Percentiles rank a stretch among this genome's conserved stretches.
Evolutionary conservation across 164 flowering plant species (phyloP).

Genomic region (Saururus chinensis): DNA sequence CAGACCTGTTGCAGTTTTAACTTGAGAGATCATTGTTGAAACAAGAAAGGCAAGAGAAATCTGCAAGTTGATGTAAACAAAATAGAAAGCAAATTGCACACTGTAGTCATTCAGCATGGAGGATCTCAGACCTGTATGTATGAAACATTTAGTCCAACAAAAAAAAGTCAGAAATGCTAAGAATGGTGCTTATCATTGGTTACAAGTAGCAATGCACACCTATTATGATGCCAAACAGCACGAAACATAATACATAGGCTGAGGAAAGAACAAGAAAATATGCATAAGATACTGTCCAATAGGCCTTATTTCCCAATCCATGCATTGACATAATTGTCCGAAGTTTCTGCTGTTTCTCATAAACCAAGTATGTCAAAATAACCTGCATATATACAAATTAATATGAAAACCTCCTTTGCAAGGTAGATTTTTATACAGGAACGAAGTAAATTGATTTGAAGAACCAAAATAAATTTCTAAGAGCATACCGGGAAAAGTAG

Average conservation of each 20-base stretch:
- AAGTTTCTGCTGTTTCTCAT: constrained; percentile 78
- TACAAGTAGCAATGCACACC: constrained; percentile 31
- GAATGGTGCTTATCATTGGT: no score
- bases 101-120: constrained; percentile 45
- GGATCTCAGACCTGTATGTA: constrained; percentile 56
- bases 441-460: no score
- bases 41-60: constrained; percentile 42
- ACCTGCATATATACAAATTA: constrained; percentile 32
- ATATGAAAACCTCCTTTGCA: no score
- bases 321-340: constrained; percentile 99
- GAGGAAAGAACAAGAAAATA: constrained; percentile 64
- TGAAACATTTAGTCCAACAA: neutral
- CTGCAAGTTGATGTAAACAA: constrained; percentile 46
- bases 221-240: constrained; percentile 69
- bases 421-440: no score
- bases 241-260: constrained; percentile 64
- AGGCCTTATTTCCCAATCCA: constrained; percentile 94
- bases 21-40: constrained; percentile 35
- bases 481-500: constrained; percentile 71
- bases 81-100: constrained; percentile 45
- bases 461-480: neutral
- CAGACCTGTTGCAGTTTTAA: constrained; percentile 51
- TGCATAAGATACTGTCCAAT: constrained; percentile 85
- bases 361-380: constrained; percentile 58
- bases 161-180: neutral